phyloP scores from a whole-genome alignment of 768 basidiomycete genomes.

The Lentinula detonsa region DNA sequence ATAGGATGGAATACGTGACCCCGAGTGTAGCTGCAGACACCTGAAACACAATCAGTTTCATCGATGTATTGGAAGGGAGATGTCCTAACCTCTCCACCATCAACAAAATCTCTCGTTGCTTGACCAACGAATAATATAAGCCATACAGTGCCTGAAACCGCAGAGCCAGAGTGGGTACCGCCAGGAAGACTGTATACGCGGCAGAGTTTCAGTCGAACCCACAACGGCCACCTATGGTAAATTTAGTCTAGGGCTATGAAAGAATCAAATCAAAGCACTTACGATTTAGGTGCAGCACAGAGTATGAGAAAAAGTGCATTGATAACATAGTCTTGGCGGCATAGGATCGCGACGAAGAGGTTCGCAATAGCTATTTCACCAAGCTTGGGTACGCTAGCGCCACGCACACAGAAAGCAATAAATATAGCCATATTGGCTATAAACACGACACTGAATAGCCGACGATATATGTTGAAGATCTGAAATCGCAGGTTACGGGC shows the following conservation, averaged over 20 bases:
- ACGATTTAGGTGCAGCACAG: constrained; percentile 37
- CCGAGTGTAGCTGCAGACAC: constrained; percentile 14
- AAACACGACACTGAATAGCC: constrained; percentile 54
- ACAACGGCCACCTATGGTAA: constrained; percentile 14
- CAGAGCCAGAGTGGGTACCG: constrained; percentile 54
- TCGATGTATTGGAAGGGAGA: neutral
- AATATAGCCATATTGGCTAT: constrained; percentile 47
- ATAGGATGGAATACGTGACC: constrained; percentile 46
- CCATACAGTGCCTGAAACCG: constrained; percentile 49
- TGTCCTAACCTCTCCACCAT: constrained; percentile 24
- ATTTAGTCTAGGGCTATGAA: neutral
- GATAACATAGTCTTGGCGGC: constrained; percentile 46
- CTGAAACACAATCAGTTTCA: neutral
- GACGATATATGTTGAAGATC: constrained; percentile 38
- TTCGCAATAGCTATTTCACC: constrained; percentile 40
- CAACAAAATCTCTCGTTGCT: constrained; percentile 43
- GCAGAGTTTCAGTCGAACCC: constrained; percentile 43
- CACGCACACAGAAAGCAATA: constrained; percentile 31
- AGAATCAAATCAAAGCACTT: constrained; percentile 11
- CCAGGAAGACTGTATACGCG: constrained; percentile 56
- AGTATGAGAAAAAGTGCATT: constrained; percentile 50
- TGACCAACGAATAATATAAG: constrained; percentile 43
- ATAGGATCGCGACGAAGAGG: constrained; percentile 33
- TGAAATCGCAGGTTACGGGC: constrained; percentile 34
- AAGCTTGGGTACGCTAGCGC: constrained; percentile 28